A percentile compares a stretch with the other conserved stretches of the same genome.
Evolutionary conservation across 345 rosid species (phyloP).

Genomic region (Fremontodendron californicum): DNA sequence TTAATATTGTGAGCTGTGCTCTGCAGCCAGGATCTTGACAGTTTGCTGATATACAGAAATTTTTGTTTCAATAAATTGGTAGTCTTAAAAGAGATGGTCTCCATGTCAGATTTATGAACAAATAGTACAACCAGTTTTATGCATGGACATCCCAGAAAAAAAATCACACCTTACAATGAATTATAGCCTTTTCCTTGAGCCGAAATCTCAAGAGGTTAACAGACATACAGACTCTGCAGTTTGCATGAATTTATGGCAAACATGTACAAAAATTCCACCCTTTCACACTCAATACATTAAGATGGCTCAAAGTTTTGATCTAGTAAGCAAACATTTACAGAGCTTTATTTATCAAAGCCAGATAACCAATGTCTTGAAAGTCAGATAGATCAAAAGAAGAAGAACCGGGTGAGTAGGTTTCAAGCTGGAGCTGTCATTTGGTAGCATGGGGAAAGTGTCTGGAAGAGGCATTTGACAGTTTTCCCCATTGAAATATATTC

Average conservation of each 20-base stretch:
- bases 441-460: constrained; percentile 45
- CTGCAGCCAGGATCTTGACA: too few species aligned
- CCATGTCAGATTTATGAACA: background rate
- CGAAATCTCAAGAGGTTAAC: background rate
- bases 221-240: background rate
- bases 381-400: constrained; percentile 15
- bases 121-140: background rate
- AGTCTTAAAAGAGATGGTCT: too few species aligned
- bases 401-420: constrained; percentile 13
- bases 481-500: constrained; percentile 51
- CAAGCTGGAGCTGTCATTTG: constrained; percentile 30
- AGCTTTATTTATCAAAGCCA: constrained; percentile 2
- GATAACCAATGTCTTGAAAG: background rate
- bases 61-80: too few species aligned
- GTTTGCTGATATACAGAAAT: too few species aligned
- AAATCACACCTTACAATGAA: background rate
- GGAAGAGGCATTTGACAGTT: constrained; percentile 54
- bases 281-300: background rate
- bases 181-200: background rate
- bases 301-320: background rate
- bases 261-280: background rate
- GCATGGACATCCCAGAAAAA: background rate
- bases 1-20: too few species aligned
- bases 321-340: background rate
- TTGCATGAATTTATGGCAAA: background rate